Percentiles rank a stretch among this genome's conserved stretches.
These are phyloP conservation scores for Hypomontagnella monticulosa DNA, from an alignment of 495 filamentous ascomycete genomes.

Conservation along the genomic window DNA sequence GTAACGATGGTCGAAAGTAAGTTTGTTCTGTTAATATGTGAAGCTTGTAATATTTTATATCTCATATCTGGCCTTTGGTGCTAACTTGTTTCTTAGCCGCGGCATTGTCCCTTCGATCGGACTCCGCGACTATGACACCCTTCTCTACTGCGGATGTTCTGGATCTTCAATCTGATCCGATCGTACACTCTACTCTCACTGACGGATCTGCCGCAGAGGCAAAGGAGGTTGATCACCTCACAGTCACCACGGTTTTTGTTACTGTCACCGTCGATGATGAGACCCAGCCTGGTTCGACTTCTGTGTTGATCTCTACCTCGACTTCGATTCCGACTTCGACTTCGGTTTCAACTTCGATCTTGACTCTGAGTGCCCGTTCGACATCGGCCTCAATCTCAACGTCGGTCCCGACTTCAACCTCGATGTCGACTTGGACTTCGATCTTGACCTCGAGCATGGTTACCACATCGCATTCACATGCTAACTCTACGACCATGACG, in stretches of 20 bases:
- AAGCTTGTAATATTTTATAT: no score
- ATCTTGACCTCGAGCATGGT: neutral
- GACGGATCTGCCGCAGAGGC: neutral
- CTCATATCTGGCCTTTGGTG: neutral
- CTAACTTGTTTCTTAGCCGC: neutral
- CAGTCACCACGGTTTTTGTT: neutral
- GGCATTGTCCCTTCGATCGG: no score
- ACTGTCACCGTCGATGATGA: slow-evolving; percentile 1
- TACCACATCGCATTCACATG: no score
- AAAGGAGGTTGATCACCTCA: neutral
- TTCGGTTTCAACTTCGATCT: neutral
- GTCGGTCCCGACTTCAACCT: neutral
- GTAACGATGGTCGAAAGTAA: slow-evolving; percentile 7
- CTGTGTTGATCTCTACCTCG: neutral
- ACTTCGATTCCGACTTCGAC: neutral
- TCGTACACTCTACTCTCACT: neutral
- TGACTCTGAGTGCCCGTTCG: neutral
- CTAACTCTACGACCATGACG: no score
- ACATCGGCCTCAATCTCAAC: neutral
- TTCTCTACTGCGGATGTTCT: no score
- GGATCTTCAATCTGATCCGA: no score
- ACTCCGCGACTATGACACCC: no score
- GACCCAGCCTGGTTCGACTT: neutral
- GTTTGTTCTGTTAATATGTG: no score
- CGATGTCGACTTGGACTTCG: neutral